Percentiles rank a stretch among this genome's conserved stretches.
These are phyloP conservation scores for Ophiostoma novo-ulmi DNA, from an alignment of 2,329 filamentous ascomycete genomes.

Conservation along the genomic window DNA sequence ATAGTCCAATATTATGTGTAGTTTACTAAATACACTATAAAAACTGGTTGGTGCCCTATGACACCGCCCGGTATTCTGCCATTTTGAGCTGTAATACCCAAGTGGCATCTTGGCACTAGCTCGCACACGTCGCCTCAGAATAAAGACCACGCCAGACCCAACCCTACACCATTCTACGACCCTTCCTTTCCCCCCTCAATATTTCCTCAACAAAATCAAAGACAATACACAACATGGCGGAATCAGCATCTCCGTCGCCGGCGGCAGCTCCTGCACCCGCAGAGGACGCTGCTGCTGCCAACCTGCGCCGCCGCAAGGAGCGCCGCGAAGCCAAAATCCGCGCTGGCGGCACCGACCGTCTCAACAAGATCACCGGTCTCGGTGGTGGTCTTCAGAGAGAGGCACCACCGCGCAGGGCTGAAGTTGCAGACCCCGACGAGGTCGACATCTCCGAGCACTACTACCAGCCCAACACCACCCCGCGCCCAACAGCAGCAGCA, in stretches of 20 bases:
- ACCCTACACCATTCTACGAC: background rate
- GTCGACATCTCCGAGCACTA: constrained; percentile 74
- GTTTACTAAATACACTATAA: background rate
- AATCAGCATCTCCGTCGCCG: constrained; percentile 33
- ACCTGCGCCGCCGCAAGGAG: constrained; percentile 72
- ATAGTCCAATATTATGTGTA: background rate
- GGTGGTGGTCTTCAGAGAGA: constrained; percentile 51
- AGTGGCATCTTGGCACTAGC: constrained; percentile 7
- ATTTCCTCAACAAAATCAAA: background rate
- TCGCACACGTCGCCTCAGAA: background rate
- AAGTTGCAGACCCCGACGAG: constrained; percentile 63
- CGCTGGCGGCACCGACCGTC: constrained; percentile 61
- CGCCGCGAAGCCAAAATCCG: constrained; percentile 74
- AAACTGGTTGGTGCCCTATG: background rate
- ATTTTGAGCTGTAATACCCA: background rate
- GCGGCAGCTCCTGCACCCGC: constrained; percentile 27
- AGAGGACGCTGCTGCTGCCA: constrained; percentile 48
- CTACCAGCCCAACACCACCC: constrained; percentile 50
- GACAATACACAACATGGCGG: constrained; percentile 36
- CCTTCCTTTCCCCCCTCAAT: background rate
- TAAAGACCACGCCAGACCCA: background rate
- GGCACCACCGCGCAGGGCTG: constrained; percentile 26
- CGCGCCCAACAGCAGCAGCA: constrained; percentile 35
- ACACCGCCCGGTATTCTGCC: constrained; percentile 12
- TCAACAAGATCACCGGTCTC: constrained; percentile 70